A percentile compares a stretch with the other conserved stretches of the same genome.
phyloP scores from a whole-genome alignment of 2,329 filamentous ascomycete species.

The Orbilia quercus region DNA sequence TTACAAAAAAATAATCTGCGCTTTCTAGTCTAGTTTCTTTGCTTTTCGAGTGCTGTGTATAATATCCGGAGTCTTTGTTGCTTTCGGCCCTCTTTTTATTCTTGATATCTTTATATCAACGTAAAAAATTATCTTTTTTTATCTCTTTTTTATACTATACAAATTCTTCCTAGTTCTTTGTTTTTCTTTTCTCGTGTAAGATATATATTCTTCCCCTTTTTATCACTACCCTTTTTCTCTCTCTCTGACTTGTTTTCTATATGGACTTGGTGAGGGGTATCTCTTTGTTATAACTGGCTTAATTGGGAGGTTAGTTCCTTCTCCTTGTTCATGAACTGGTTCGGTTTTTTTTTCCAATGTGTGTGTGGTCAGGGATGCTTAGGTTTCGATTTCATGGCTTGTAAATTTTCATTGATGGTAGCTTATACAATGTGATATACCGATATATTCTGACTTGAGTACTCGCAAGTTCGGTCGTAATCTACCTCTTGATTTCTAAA shows the following conservation, averaged over 20 bases:
- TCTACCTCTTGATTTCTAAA: background rate
- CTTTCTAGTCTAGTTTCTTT: constrained; percentile 10
- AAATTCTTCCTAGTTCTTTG: too few relatives aligned
- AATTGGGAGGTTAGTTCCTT: background rate
- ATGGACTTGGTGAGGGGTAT: constrained; percentile 15
- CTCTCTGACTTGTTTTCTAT: constrained; percentile 19
- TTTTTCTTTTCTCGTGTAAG: constrained; percentile 45
- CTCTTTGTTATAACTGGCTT: constrained; percentile 22
- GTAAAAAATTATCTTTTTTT: constrained; percentile 36
- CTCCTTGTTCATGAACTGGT: background rate
- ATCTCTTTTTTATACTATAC: constrained; percentile 32
- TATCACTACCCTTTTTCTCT: constrained; percentile 5
- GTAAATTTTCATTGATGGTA: too few relatives aligned
- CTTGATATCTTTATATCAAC: constrained; percentile 23
- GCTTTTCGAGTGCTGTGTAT: constrained; percentile 44
- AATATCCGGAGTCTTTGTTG: constrained; percentile 53
- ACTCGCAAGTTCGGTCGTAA: too few relatives aligned
- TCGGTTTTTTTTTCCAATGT: background rate
- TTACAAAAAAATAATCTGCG: constrained; percentile 35
- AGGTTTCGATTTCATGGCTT: too few relatives aligned
- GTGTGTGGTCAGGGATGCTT: too few relatives aligned
- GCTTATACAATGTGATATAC: constrained; percentile 1
- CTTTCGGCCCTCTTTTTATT: constrained; percentile 11
- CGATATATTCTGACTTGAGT: constrained; percentile 20
- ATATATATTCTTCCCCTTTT: constrained; percentile 42